Evolutionary conservation across 2,329 filamentous ascomycete genomes (phyloP).

Genomic region (Zasmidium cellare): DNA sequence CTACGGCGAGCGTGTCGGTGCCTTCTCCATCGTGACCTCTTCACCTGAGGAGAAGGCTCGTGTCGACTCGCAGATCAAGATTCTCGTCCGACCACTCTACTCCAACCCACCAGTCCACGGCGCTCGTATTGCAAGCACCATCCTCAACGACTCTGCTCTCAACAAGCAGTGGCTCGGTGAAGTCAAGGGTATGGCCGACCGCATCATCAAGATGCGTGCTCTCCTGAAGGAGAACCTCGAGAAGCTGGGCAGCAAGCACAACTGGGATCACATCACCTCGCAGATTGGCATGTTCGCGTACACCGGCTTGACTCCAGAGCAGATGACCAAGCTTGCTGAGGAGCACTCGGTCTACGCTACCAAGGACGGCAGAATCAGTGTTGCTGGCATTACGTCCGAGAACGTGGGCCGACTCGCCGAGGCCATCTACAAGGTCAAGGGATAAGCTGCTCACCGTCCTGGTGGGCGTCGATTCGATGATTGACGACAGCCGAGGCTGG

Average conservation of each 20-base stretch:
- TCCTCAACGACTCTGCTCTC: conserved; percentile 80
- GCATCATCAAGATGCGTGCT: conserved; percentile 97
- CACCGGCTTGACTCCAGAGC: conserved; percentile 84
- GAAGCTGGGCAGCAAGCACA: conserved; percentile 90
- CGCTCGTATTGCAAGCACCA: conserved; percentile 87
- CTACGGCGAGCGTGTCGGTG: conserved; percentile 95
- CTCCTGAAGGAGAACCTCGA: conserved; percentile 93
- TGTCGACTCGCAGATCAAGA: conserved; percentile 97
- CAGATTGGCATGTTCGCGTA: conserved; percentile 99
- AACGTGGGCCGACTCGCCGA: conserved; percentile 81
- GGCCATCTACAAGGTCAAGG: conserved; percentile 79
- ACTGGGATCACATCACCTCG: conserved; percentile 98
- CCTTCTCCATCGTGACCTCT: conserved; percentile 88
- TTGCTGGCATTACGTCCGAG: conserved; percentile 77
- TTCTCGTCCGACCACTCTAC: conserved; percentile 93
- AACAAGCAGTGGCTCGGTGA: conserved; percentile 94
- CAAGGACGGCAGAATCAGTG: conserved; percentile 84
- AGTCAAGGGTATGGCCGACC: conserved; percentile 98
- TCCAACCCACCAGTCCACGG: conserved; percentile 98
- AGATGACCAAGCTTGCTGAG: conserved; percentile 89
- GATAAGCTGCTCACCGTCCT: background rate
- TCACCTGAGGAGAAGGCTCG: conserved; percentile 90
- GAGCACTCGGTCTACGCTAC: conserved; percentile 98
- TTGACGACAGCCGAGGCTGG: too few relatives aligned
- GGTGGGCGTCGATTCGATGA: too few relatives aligned